Base-by-base conservation (phyloP, 192 early-diverging fungal genomes). In the Backusella circina region DNA sequence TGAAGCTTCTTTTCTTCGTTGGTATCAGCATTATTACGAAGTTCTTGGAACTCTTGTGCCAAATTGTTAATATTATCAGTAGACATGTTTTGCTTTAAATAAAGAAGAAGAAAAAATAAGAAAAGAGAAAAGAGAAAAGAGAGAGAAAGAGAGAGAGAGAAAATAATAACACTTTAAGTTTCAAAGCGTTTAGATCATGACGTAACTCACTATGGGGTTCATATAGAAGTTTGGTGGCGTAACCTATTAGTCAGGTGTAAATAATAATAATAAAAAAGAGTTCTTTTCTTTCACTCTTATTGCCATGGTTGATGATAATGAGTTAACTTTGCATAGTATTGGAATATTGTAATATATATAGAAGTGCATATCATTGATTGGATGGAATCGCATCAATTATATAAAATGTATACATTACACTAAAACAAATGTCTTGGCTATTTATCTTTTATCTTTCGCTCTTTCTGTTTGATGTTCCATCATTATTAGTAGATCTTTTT, bases 1-100 rank as follows among this genome's bases (percentile, higher is more conserved):
- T 84, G 81, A 41, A 78, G 72, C 9, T 65, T 70, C 4, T 79
- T 71, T 32, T 82, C 72, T 15, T 77, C 32, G 9, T 83, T 77
- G 4, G 71, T 75, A 36, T 77, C 83, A 32, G 74, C 76, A 47
- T 75, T 37, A 15, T 16, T 35, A 21, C 83, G 85, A 33, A 86
- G 77, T 73, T 65, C 65, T 65, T 83, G 81, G 66, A 76, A 75
- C 21, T 71, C 57, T 68, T 78, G 68, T 12, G 83, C 64, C n/a
- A 80, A 68, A 21, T 51, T 39, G 16, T 70, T 32, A 15, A 79
- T 75, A 18, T 75, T 80, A 41, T 72, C 65, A 21, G 71, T n/a
- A n/a, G 75, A 35, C 75, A 76, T 75, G 18, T 5, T 67, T 68
- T 18, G 16, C 31, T 33, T 64, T 64, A 9, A 10, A 37, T 50